Base-by-base conservation (phyloP, 2,329 filamentous ascomycete species). In the Ophiosphaerella narmari region DNA sequence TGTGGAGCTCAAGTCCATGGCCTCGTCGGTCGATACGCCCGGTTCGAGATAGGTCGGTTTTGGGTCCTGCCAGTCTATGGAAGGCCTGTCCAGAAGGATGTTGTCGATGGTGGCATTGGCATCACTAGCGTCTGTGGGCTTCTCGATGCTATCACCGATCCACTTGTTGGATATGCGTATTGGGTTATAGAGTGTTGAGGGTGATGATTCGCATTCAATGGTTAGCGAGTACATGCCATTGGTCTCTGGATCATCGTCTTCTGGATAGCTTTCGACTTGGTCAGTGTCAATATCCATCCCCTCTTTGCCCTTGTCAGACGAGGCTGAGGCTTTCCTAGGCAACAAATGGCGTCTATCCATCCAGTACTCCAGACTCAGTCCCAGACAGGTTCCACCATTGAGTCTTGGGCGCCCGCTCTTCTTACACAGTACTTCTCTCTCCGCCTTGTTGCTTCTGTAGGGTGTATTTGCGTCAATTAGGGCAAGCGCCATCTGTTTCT, bases 331-430 rank as follows among this genome's bases (percentile, higher is more conserved):
- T 7, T 50, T 48, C 29, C 50, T 58, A 4, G 57, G 49, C 26
- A 67, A 73, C 13, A 84, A 70, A 39, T 81, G 77, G 39, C 82
- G 79, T 47, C 79, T 76, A 60, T 87, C 81, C 70, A 84, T 86
- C 90, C 90, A 94, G 69, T 93, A 95, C 57, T 91, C 87, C 34
- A 94, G 63, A 41, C 82, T 84, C 48, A 93, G 74, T 1, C 90
- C 90, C 23, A 93, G 76, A 42, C 81, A 82, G 18, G 81, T 80
- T 43, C 84, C 79, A 12, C 81, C 80, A 71, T 94, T 88, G 82
- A 93, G 88, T 26, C 80, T 75, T 0, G 90, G 89, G 26, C 80
- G 80, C 2, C 90, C 90, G 66, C 88, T 87, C 55, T 81, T 84
- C 48, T 82, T 83, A 67, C 88, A 91, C 71, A 90, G 81, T 39